These are phyloP conservation scores for Suillus fuscotomentosus DNA, from an alignment of 768 basidiomycete genomes.

Conservation along the genomic window DNA sequence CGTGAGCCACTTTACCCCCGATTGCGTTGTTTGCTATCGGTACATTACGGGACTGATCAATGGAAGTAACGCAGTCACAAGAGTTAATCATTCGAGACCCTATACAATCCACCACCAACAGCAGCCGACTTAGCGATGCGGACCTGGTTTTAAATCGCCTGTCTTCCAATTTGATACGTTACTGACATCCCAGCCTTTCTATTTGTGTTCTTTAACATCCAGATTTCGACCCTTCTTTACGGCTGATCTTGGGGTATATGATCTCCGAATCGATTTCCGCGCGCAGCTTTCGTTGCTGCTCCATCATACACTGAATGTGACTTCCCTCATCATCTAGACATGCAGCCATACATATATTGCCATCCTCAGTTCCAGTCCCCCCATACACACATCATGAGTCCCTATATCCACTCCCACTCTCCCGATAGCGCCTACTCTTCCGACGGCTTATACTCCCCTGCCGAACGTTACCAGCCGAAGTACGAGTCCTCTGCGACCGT, in stretches of 20 bases:
- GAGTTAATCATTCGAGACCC: conserved; percentile 26
- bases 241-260: conserved; percentile 28
- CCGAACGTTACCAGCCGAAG: conserved; percentile 24
- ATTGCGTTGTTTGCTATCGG: conserved; percentile 21
- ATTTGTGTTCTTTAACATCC: conserved; percentile 16
- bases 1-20: conserved; percentile 24
- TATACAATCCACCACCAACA: conserved; percentile 23
- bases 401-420: conserved; percentile 20
- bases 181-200: conserved; percentile 28
- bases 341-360: conserved; percentile 32
- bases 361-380: conserved; percentile 22
- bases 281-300: conserved; percentile 26
- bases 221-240: conserved; percentile 17
- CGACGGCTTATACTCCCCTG: conserved; percentile 20
- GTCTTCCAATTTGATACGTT: conserved; percentile 18
- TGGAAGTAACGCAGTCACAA: conserved; percentile 31
- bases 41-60: conserved; percentile 33
- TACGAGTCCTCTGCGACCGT: conserved; percentile 8
- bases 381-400: conserved; percentile 26
- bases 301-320: conserved; percentile 20
- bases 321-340: conserved; percentile 9
- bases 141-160: conserved; percentile 31
- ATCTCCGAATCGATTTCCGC: conserved; percentile 23
- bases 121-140: conserved; percentile 16
- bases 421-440: conserved; percentile 18